Conservation (phyloP, 2,329 filamentous ascomycete genomes). For the Atkinsonella texensis region DNA sequence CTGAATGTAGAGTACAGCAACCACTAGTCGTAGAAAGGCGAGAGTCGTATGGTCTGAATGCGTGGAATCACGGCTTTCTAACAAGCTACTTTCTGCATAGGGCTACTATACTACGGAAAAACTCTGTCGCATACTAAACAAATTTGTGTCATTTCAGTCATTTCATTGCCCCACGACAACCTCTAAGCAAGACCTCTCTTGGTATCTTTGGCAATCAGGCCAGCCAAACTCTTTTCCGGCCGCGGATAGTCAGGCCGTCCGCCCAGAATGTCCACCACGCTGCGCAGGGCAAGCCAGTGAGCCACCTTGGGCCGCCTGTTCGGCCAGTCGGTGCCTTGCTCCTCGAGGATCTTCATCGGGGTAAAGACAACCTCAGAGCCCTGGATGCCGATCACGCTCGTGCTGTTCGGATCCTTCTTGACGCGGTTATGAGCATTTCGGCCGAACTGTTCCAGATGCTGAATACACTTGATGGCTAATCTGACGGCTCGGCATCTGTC, state of each 20-base stretch:
- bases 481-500: slow-evolving; percentile 86
- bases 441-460: slow-evolving; percentile 74
- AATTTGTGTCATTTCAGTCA: background rate
- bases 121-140: background rate
- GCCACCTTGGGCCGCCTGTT: slow-evolving; percentile 74
- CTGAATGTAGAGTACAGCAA: no score
- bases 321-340: slow-evolving; percentile 82
- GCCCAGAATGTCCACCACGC: slow-evolving; percentile 72
- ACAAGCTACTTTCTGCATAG: no score
- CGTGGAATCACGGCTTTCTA: no score
- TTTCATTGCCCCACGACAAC: background rate
- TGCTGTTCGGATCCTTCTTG: slow-evolving; percentile 58
- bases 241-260: slow-evolving; percentile 48
- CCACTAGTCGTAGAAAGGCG: no score
- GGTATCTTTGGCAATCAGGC: slow-evolving; percentile 45
- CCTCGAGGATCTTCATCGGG: slow-evolving; percentile 69
- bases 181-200: slow-evolving; percentile 36
- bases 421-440: slow-evolving; percentile 55
- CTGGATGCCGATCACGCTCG: slow-evolving; percentile 82
- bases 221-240: slow-evolving; percentile 38
- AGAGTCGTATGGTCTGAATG: no score
- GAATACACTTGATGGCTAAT: slow-evolving; percentile 86
- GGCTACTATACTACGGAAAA: no score
- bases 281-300: slow-evolving; percentile 73
- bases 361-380: slow-evolving; percentile 84